Conservation (phyloP, 2,329 filamentous ascomycete species). For the Allantophomopsis cytisporea region DNA sequence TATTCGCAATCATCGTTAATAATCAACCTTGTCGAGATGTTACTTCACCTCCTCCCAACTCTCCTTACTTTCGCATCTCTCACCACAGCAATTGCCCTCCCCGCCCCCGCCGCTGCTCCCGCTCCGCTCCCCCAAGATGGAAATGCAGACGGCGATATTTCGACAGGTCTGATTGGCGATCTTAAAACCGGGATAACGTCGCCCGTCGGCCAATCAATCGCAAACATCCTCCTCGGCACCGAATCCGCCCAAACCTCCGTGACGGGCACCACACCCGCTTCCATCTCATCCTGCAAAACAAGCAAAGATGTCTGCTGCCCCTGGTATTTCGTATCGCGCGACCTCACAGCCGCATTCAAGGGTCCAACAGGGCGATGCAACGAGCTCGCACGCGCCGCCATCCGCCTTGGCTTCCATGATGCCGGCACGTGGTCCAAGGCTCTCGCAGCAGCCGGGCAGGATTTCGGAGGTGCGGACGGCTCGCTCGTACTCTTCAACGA, state of each 20-base stretch:
- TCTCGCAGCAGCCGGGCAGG: slow-evolving; percentile 11
- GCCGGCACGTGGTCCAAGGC: slow-evolving; percentile 25
- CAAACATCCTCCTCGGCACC: slow-evolving; percentile 2
- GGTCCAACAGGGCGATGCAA: slow-evolving; percentile 20
- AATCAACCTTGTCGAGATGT: no score
- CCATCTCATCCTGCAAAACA: neutral
- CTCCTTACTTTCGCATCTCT: no score
- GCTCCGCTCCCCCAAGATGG: no score
- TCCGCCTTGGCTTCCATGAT: slow-evolving; percentile 33
- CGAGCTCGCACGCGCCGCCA: slow-evolving; percentile 25
- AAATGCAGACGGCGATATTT: no score
- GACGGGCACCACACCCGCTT: neutral
- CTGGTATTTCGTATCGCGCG: slow-evolving; percentile 24
- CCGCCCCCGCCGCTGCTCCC: no score
- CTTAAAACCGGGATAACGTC: neutral
- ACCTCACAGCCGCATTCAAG: slow-evolving; percentile 21
- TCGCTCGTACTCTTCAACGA: slow-evolving; percentile 27
- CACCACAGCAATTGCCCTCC: no score
- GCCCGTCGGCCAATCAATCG: slow-evolving; percentile 1
- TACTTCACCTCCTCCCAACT: no score
- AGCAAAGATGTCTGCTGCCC: slow-evolving; percentile 20
- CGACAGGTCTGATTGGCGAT: no score
- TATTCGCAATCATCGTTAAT: no score
- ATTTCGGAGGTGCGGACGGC: slow-evolving; percentile 29
- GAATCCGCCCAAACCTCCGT: slow-evolving; percentile 2